A percentile compares a stretch with the other conserved stretches of the same genome.
These are phyloP conservation scores for Colletotrichum orbiculare DNA, from an alignment of 2,329 filamentous ascomycete genomes.

Conservation along the genomic window DNA sequence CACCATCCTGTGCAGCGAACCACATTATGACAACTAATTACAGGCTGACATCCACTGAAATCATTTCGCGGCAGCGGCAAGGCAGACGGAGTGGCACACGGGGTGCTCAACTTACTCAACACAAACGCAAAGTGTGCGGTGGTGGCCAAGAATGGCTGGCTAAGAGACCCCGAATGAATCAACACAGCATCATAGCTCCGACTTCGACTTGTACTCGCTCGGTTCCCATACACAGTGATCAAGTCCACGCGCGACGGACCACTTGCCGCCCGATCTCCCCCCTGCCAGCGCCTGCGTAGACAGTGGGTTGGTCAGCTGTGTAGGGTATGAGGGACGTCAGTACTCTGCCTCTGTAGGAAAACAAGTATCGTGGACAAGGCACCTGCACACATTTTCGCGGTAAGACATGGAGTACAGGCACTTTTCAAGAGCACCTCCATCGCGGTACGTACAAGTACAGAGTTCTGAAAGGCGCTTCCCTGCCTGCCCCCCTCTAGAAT, in stretches of 20 bases:
- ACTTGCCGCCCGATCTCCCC: conserved; percentile 22
- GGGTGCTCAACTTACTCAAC: too few relatives aligned
- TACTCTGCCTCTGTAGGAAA: neutral
- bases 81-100: too few relatives aligned
- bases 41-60: neutral
- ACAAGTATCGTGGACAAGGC: too few relatives aligned
- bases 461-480: neutral
- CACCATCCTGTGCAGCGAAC: conserved; percentile 6
- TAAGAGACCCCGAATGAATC: conserved; percentile 27
- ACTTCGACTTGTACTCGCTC: conserved; percentile 7
- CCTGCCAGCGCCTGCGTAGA: neutral
- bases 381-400: neutral
- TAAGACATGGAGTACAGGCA: too few relatives aligned
- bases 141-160: conserved; percentile 27
- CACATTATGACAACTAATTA: neutral
- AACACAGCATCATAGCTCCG: conserved; percentile 34
- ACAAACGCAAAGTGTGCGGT: neutral
- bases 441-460: too few relatives aligned
- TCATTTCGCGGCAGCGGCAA: too few relatives aligned
- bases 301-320: conserved; percentile 27
- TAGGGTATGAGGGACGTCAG: conserved; percentile 15
- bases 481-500: conserved; percentile 9
- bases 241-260: conserved; percentile 22
- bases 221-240: conserved; percentile 14
- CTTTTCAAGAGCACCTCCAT: too few relatives aligned